phyloP scores from a whole-genome alignment of 179 eudicot genomes.

The Spergularia azorica region DNA sequence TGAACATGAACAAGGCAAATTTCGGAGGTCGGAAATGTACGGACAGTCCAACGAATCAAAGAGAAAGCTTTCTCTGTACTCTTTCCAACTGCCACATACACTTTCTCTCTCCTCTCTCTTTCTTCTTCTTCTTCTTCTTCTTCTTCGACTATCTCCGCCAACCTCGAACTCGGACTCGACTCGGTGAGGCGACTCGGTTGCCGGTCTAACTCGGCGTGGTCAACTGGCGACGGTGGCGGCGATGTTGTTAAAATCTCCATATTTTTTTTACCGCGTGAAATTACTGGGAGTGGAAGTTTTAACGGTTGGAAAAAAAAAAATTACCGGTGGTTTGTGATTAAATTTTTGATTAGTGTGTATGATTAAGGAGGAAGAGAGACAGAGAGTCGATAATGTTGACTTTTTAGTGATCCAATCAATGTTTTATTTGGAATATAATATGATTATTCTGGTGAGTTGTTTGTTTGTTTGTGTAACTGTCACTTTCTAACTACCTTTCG shows the following conservation, averaged over 20 bases:
- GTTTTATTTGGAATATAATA: neutral
- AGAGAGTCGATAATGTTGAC: neutral
- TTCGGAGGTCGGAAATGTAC: conserved; percentile 34
- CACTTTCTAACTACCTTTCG: conserved; percentile 2
- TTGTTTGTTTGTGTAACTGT: neutral
- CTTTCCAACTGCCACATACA: conserved; percentile 69
- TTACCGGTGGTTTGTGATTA: neutral
- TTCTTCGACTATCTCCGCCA: conserved; percentile 24
- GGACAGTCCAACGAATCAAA: conserved; percentile 56
- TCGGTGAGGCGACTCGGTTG: too few species aligned
- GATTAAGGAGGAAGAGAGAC: neutral
- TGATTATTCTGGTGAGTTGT: neutral
- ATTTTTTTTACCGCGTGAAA: neutral
- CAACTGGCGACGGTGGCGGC: conserved; percentile 27
- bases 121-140: conserved; percentile 14
- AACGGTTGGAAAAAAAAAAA: neutral
- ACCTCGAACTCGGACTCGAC: conserved; percentile 18
- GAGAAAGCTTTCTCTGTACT: conserved; percentile 43
- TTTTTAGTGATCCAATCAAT: neutral
- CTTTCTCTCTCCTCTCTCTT: conserved; percentile 33
- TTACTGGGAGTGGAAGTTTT: neutral
- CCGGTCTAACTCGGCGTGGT: conserved; percentile 17
- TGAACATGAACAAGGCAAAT: conserved; percentile 68
- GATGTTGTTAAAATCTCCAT: conserved; percentile 35
- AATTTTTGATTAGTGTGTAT: neutral